These are phyloP conservation scores for Chalciporus sp. DNA, from an alignment of 1,284 basidiomycete genomes.

Conservation along the genomic window DNA sequence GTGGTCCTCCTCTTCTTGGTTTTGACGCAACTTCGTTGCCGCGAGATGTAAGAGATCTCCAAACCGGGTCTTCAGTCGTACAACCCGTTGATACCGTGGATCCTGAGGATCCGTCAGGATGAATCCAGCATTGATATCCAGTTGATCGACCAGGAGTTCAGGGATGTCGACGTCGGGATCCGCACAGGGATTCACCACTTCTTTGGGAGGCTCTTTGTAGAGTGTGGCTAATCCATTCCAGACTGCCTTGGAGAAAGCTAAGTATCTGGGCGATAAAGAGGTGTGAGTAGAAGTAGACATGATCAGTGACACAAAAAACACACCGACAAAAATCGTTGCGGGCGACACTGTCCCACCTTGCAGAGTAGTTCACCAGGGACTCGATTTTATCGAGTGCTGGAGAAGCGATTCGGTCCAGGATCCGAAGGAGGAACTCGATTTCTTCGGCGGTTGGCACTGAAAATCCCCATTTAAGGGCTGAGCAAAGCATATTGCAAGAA, in stretches of 20 bases:
- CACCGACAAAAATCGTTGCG: constrained; percentile 95
- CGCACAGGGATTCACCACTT: constrained; percentile 55
- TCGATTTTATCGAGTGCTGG: constrained; percentile 76
- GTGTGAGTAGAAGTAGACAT: constrained; percentile 3
- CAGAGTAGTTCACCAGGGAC: constrained; percentile 54
- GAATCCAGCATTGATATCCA: constrained; percentile 75
- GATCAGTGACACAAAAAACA: constrained; percentile 21
- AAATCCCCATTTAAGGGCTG: not conserved
- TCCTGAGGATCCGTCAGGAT: constrained; percentile 79
- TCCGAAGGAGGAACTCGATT: constrained; percentile 72
- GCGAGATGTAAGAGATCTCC: constrained; percentile 75
- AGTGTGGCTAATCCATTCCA: constrained; percentile 77
- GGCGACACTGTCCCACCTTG: constrained; percentile 70
- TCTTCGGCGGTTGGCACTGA: constrained; percentile 76
- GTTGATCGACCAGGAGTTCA: constrained; percentile 62
- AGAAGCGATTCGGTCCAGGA: constrained; percentile 59
- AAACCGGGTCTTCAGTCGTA: constrained; percentile 63
- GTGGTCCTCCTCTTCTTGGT: constrained; percentile 76
- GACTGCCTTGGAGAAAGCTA: constrained; percentile 64
- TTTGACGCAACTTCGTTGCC: constrained; percentile 63
- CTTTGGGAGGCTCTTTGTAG: constrained; percentile 60
- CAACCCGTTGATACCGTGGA: constrained; percentile 70
- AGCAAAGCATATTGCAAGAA: not conserved
- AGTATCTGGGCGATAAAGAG: constrained; percentile 45
- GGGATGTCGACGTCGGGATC: constrained; percentile 65